These are phyloP conservation scores for Ganoderma lingzhi DNA, from an alignment of 1,284 basidiomycete species.

Conservation along the genomic window DNA sequence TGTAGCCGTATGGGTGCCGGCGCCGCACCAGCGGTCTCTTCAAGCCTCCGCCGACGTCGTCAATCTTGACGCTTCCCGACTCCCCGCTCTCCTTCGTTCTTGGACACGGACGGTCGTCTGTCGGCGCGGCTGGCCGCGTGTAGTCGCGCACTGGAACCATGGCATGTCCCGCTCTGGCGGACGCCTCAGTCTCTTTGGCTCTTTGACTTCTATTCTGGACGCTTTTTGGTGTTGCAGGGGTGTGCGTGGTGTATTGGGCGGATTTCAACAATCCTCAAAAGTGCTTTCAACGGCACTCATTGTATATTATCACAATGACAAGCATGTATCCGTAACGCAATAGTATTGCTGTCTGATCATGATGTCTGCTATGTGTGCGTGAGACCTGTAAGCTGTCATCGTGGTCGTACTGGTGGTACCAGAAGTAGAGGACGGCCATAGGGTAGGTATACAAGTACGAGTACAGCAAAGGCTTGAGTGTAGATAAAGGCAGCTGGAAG, in stretches of 20 bases:
- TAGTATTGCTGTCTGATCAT: conserved; percentile 12
- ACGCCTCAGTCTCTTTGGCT: background rate
- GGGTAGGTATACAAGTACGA: background rate
- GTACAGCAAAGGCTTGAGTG: background rate
- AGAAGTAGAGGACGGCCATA: background rate
- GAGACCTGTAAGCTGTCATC: background rate
- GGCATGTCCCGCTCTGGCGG: conserved; percentile 24
- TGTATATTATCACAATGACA: conserved; percentile 26
- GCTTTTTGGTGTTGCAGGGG: conserved; percentile 23
- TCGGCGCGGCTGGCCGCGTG: conserved; percentile 21
- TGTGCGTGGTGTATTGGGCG: conserved; percentile 33
- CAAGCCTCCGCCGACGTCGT: conserved; percentile 15
- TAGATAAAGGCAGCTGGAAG: background rate
- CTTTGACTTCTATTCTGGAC: conserved; percentile 23
- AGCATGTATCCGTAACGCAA: conserved; percentile 26
- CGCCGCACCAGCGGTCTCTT: conserved; percentile 15
- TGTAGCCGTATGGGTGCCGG: conserved; percentile 35
- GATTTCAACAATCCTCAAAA: conserved; percentile 48
- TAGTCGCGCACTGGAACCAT: conserved; percentile 23
- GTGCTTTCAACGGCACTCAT: conserved; percentile 41
- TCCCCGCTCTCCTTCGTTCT: conserved; percentile 3
- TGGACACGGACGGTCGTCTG: conserved; percentile 13
- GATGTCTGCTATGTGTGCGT: background rate
- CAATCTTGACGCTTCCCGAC: background rate
- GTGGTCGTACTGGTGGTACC: background rate